Base-by-base conservation (phyloP, 1,284 basidiomycete genomes). In the Abortiporus biennis region DNA sequence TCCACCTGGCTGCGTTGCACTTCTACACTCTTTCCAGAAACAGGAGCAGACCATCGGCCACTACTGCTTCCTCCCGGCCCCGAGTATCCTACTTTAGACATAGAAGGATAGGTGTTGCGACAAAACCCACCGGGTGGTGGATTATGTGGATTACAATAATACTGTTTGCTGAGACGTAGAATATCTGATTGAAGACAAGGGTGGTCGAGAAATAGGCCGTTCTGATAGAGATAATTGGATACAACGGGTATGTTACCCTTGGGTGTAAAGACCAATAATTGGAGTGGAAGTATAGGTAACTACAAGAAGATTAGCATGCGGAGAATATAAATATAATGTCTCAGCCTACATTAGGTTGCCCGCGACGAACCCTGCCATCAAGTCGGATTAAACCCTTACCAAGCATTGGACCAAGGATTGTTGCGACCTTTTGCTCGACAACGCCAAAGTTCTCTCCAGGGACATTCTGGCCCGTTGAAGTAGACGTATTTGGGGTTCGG, bases 1-100 rank as follows among this genome's bases (percentile, higher is more conserved):
- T 98, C 93, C 13, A 97, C 87, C 59, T 98, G 95, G 61, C 83
- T 85, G 48, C 92, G 74, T 63, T 96, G 92, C 36, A 96, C 81
- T 59, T 98, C 92, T 8, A 95, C 83, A 49, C 83, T 88, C 65
- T 88, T 92, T 12, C 76, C 80, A 34, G 80, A 69, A 30, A 83
- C 76, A 12, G 76, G 71, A 6, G 76, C 70, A 36, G 64, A 69
- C 84, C 84, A 90, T 46, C 76, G 69, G 30, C 63, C 62, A 23
- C 59, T 52, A 42, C 58, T 63, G 44, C 63, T 68, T 20, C 65
- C 64, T 12, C 66, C 61, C 16, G 68, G 63, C 29, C 69, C 67
- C 33, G 55, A 46, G 43, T 69, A 69, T 31, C 61, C 67, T 22
- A 68, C 49, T 36, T 73, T 64, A 44, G 68, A 67, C 40, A 65